Conservation (phyloP, 2,329 filamentous ascomycete species). For the Alternaria sp. region DNA sequence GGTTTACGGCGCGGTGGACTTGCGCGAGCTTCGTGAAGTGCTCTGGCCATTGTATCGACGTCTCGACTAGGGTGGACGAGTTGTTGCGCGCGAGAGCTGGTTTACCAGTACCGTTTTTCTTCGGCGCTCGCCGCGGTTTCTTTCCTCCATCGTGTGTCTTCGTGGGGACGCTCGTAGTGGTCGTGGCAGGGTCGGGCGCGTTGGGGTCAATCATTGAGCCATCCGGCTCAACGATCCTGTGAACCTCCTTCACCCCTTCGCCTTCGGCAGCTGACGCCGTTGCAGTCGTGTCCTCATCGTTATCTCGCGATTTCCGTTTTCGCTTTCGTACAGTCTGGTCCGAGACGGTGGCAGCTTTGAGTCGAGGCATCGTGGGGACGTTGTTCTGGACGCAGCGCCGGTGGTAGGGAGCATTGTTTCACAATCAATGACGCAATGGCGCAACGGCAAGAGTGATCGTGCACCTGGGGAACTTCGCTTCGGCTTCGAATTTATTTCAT, state of each 20-base stretch:
- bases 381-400: slow-evolving; percentile 2
- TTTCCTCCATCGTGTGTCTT: slow-evolving; percentile 65
- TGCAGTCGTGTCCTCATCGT: slow-evolving; percentile 29
- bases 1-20: slow-evolving; percentile 83
- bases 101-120: slow-evolving; percentile 41
- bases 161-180: slow-evolving; percentile 58
- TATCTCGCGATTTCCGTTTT: slow-evolving; percentile 44
- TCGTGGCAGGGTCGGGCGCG: slow-evolving; percentile 18
- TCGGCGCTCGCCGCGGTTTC: slow-evolving; percentile 56
- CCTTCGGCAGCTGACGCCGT: slow-evolving; percentile 11
- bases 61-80: slow-evolving; percentile 60
- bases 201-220: background rate
- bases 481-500: background rate
- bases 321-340: slow-evolving; percentile 54
- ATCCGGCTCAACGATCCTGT: slow-evolving; percentile 3
- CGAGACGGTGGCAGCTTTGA: slow-evolving; percentile 55
- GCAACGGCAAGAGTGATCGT: background rate
- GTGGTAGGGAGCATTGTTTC: slow-evolving; percentile 2
- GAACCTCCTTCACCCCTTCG: slow-evolving; percentile 12
- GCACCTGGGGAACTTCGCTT: background rate
- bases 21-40: slow-evolving; percentile 75
- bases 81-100: slow-evolving; percentile 51
- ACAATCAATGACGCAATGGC: slow-evolving; percentile 36
- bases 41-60: slow-evolving; percentile 72
- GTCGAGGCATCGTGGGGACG: slow-evolving; percentile 21